A percentile compares a stretch with the other conserved stretches of the same genome.
Evolutionary conservation across 1,284 basidiomycete species (phyloP).

Genomic region (Pholiota adiposa): DNA sequence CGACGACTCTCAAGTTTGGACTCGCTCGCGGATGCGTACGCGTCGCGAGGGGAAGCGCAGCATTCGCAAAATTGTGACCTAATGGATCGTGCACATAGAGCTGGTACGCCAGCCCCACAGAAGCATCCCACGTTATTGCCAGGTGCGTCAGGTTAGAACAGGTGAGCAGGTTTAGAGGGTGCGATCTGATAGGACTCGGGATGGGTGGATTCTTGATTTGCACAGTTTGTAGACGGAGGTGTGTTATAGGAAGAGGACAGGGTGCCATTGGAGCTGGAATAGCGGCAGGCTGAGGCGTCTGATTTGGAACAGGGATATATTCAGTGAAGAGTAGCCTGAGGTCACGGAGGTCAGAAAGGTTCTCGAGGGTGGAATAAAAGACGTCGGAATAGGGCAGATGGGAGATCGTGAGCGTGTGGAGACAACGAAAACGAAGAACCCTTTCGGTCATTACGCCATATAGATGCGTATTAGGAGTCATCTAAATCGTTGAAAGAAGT

Average conservation of each 20-base stretch:
- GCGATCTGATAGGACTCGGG: not conserved
- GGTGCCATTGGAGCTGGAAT: not conserved
- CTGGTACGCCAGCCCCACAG: conserved; percentile 11
- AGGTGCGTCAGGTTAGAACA: conserved; percentile 15
- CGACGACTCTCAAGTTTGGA: not conserved
- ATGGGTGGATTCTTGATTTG: conserved; percentile 3
- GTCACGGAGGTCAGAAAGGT: not conserved
- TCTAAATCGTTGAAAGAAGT: not conserved
- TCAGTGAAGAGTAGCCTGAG: not conserved
- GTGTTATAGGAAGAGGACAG: conserved; percentile 18
- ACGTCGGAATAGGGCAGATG: not conserved
- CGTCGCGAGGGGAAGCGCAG: conserved; percentile 13
- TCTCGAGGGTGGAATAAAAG: not conserved
- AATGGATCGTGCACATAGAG: not conserved
- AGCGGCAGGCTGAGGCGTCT: not conserved
- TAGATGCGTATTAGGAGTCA: not conserved
- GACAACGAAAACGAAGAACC: not conserved
- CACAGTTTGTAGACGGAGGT: conserved; percentile 19
- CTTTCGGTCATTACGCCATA: not conserved
- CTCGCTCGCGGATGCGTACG: conserved; percentile 2
- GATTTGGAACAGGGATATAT: no score
- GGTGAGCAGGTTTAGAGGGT: conserved; percentile 22
- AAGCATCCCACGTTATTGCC: conserved; percentile 20
- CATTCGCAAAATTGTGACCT: conserved; percentile 3
- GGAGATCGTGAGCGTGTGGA: not conserved